Base-by-base conservation (phyloP, 306 rosid genomes). In the Lathyrus oleraceus region DNA sequence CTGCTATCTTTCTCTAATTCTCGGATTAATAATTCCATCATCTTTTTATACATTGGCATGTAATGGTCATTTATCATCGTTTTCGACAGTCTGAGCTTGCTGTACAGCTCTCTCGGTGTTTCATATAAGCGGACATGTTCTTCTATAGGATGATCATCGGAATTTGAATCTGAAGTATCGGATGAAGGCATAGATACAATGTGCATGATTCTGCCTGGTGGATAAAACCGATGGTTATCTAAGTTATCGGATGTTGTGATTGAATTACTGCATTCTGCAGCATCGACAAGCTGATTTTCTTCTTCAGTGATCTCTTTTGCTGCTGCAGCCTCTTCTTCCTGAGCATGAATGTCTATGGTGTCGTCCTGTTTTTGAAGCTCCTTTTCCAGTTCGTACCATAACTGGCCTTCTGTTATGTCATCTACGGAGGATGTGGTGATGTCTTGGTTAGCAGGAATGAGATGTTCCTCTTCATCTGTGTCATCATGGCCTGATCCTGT, bases 1-100 rank as follows among this genome's bases (percentile, higher is more conserved):
- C 72, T 72, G 64, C 56, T 77, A 19, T 83, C 88, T 49, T 64
- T 88, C 81, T 88, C 91, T 73, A 94, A 87, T 81, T 84, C 89
- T 75, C 76, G 79, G 76, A 90, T 90, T 70, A 94, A 70, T 69
- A 79, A 76, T 81, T 94, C 98, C 84, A 94, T 87, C 98, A 87
- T 94, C 85, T 87, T 94, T 88, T 87, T 94, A 78, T 94, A 90
- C 97, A 90, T 88, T 10, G 98, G 98, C 98, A 94, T 94, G 79
- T 85, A 94, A 78, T 94, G 98, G 70, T 94, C 98, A 44, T 94
- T 90, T 54, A 94, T 85, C 98, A 94, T 94, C 20, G 92, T 94
- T 84, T 32, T 88, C 16, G 98, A 90, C 15, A 94, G 96, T 59
- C 97, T 85, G 57, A 94, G 98, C 83, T 94, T 94, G 85, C 92